Conservation (phyloP, 2,329 filamentous ascomycete genomes). For the Monosporascus ibericus region DNA sequence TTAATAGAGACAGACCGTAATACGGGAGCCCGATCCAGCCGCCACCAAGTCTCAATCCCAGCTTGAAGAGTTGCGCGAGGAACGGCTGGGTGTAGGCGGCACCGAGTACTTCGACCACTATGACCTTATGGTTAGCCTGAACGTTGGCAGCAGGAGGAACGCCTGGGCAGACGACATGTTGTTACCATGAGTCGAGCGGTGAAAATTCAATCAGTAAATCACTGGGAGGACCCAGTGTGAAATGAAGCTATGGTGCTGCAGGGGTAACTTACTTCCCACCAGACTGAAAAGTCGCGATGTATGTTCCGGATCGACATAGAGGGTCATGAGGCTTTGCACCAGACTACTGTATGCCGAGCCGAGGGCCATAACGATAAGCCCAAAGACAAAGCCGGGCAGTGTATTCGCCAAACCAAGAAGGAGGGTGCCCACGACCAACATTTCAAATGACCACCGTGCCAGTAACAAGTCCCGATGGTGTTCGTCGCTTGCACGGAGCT, state of each 20-base stretch:
- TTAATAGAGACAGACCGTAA: constrained; percentile 16
- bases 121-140: not conserved
- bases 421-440: constrained; percentile 17
- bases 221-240: not conserved
- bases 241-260: not conserved
- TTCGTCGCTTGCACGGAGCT: constrained; percentile 15
- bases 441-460: constrained; percentile 19
- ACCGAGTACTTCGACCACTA: constrained; percentile 23
- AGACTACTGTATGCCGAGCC: constrained; percentile 22
- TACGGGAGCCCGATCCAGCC: constrained; percentile 27
- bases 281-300: constrained; percentile 26
- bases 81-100: constrained; percentile 22
- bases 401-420: constrained; percentile 20
- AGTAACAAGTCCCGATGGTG: constrained; percentile 22
- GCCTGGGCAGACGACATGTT: too few species aligned
- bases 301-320: constrained; percentile 23
- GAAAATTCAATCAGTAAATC: not conserved
- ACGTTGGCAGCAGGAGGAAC: not conserved
- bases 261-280: constrained; percentile 10
- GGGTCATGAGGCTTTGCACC: constrained; percentile 22
- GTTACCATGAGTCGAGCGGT: too few species aligned
- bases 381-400: constrained; percentile 19
- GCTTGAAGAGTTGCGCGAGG: constrained; percentile 24
- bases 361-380: constrained; percentile 22
- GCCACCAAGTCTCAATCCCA: constrained; percentile 21